Conservation (phyloP, 2,329 filamentous ascomycete genomes). For the Aspergillus novoparasiticus region DNA sequence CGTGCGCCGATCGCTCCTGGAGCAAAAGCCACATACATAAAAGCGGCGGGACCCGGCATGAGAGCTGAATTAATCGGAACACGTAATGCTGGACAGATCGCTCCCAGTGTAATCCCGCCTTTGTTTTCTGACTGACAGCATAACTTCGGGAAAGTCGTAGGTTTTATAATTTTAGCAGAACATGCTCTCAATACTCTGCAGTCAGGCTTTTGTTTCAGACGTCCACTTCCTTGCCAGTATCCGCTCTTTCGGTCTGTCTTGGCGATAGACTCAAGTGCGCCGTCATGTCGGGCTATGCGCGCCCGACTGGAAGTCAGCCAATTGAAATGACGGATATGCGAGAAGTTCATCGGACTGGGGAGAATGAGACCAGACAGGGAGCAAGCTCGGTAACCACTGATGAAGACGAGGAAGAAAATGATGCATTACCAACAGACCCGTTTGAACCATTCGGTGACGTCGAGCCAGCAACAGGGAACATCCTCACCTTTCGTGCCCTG, state of each 20-base stretch:
- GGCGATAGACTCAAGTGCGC: not conserved
- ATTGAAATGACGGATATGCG: not conserved
- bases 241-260: not conserved
- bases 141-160: not conserved
- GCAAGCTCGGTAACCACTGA: not conserved
- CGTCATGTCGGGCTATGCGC: not conserved
- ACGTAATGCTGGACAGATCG: not conserved
- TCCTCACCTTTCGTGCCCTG: slow-evolving; percentile 4
- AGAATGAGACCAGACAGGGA: not conserved
- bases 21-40: not conserved
- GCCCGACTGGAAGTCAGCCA: not conserved
- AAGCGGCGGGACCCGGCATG: not conserved
- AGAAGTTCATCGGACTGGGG: not conserved
- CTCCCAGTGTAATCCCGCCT: not conserved
- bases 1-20: not conserved
- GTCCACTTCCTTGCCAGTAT: not conserved
- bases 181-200: not conserved
- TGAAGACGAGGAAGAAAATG: not conserved
- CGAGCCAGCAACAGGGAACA: not conserved
- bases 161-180: not conserved
- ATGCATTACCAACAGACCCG: not conserved
- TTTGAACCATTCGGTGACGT: not conserved
- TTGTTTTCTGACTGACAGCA: not conserved
- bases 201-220: not conserved
- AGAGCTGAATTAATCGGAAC: not conserved